Percentiles rank a stretch among this genome's conserved stretches.
Evolutionary conservation across 192 early-diverging fungal genomes (phyloP).

Genomic region (Coemansia sp.): DNA sequence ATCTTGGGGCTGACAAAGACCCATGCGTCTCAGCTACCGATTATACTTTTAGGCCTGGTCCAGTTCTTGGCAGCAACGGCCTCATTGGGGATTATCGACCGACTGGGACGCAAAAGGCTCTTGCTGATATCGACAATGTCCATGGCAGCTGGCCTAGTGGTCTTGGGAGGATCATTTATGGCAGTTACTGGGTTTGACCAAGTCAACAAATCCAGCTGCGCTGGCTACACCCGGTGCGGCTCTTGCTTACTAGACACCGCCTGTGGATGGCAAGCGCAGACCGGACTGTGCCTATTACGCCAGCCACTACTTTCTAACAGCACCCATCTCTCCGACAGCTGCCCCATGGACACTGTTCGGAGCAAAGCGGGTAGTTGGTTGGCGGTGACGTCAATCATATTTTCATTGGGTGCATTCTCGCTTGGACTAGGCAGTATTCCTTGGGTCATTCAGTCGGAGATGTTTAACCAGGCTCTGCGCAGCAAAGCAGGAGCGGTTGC

Average conservation of each 20-base stretch:
- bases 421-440: conserved; percentile 32
- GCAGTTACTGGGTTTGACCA: conserved; percentile 32
- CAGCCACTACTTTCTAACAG: background rate
- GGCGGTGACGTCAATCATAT: conserved; percentile 20
- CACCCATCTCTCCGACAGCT: conserved; percentile 7
- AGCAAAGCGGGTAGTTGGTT: conserved; percentile 24
- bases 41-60: conserved; percentile 9
- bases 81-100: conserved; percentile 20
- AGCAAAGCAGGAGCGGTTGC: conserved; percentile 28
- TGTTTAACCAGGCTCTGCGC: conserved; percentile 34
- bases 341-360: conserved; percentile 7
- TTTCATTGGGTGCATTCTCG: conserved; percentile 21
- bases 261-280: conserved; percentile 23
- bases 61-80: conserved; percentile 9
- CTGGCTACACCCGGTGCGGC: conserved; percentile 19
- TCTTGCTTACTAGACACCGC: conserved; percentile 27
- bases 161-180: conserved; percentile 31
- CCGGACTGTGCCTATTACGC: conserved; percentile 4
- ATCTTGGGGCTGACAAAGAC: conserved; percentile 10
- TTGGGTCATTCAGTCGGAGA: conserved; percentile 34
- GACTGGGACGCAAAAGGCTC: conserved; percentile 17
- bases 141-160: conserved; percentile 22
- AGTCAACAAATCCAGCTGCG: conserved; percentile 20
- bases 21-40: conserved; percentile 13
- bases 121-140: conserved; percentile 16